A percentile compares a stretch with the other conserved stretches of the same genome.
These are phyloP conservation scores for Cladosporium sp. DNA, from an alignment of 2,329 filamentous ascomycete genomes.

Conservation along the genomic window DNA sequence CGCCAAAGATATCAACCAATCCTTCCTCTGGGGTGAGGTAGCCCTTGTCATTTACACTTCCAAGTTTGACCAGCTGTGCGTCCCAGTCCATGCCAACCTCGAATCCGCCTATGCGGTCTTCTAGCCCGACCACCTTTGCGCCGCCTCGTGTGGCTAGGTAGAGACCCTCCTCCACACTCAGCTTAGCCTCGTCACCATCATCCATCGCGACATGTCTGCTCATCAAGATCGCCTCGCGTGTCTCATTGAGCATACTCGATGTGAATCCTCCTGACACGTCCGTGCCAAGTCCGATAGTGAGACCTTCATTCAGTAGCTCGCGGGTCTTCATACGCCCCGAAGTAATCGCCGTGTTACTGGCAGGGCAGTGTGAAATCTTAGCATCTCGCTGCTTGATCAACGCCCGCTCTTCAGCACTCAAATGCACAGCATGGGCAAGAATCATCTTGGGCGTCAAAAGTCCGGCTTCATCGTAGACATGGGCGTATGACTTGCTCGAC, in stretches of 20 bases:
- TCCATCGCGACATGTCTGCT: slow-evolving; percentile 68
- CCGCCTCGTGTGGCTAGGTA: slow-evolving; percentile 88
- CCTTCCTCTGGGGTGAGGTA: slow-evolving; percentile 49
- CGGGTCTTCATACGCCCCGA: slow-evolving; percentile 77
- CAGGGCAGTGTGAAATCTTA: slow-evolving; percentile 83
- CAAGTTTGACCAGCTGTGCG: slow-evolving; percentile 76
- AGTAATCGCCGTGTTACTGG: slow-evolving; percentile 79
- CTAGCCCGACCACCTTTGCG: slow-evolving; percentile 75
- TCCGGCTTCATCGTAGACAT: slow-evolving; percentile 73
- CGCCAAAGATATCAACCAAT: slow-evolving; percentile 85
- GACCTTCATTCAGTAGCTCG: slow-evolving; percentile 69
- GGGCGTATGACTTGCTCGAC: slow-evolving; percentile 62
- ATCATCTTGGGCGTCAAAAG: slow-evolving; percentile 74
- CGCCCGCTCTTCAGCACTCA: slow-evolving; percentile 64
- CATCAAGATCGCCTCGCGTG: slow-evolving; percentile 76
- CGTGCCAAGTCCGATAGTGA: slow-evolving; percentile 83
- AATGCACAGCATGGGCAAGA: slow-evolving; percentile 81
- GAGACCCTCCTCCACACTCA: slow-evolving; percentile 82
- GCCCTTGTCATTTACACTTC: slow-evolving; percentile 37
- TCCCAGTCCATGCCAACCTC: slow-evolving; percentile 88
- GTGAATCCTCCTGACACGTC: slow-evolving; percentile 89
- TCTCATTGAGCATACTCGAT: slow-evolving; percentile 78
- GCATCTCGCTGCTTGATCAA: slow-evolving; percentile 62
- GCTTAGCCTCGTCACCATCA: slow-evolving; percentile 51
- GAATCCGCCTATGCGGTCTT: slow-evolving; percentile 73